Evolutionary conservation across 208 protist species (phyloP).

Genomic region (Naegleria gruberi): DNA sequence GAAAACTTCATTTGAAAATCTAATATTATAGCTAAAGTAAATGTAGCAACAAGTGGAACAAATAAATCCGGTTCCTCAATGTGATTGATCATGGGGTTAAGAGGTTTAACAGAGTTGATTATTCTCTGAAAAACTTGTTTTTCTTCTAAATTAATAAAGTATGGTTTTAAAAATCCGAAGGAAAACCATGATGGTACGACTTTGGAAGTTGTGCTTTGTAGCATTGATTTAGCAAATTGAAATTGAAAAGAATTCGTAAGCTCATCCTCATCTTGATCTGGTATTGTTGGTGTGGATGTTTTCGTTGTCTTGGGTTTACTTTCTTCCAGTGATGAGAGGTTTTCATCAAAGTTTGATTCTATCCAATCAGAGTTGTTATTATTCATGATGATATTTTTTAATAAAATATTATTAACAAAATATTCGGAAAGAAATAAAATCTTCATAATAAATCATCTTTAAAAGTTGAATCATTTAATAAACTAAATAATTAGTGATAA

Average conservation of each 20-base stretch:
- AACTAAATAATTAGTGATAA: too few species aligned
- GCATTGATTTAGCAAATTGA: neutral
- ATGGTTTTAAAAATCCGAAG: neutral
- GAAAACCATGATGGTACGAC: neutral
- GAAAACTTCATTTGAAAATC: constrained; percentile 7
- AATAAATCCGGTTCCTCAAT: neutral
- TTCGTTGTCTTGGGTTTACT: neutral
- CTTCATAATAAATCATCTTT: too few species aligned
- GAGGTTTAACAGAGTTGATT: neutral
- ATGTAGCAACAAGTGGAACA: neutral
- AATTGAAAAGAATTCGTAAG: neutral
- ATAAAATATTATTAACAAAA: too few species aligned
- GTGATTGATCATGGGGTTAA: neutral
- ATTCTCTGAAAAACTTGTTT: neutral
- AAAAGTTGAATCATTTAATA: too few species aligned
- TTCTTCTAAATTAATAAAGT: neutral
- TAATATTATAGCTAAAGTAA: neutral
- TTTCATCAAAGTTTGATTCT: constrained; percentile 1
- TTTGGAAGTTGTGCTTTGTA: neutral
- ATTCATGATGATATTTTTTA: too few species aligned
- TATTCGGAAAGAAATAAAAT: too few species aligned
- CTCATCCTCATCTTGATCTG: neutral
- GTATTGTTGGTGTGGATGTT: neutral
- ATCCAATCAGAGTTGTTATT: too few species aligned
- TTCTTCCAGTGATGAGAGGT: neutral